phyloP scores from a whole-genome alignment of 306 rosid genomes.

The Medicago lupulina region DNA sequence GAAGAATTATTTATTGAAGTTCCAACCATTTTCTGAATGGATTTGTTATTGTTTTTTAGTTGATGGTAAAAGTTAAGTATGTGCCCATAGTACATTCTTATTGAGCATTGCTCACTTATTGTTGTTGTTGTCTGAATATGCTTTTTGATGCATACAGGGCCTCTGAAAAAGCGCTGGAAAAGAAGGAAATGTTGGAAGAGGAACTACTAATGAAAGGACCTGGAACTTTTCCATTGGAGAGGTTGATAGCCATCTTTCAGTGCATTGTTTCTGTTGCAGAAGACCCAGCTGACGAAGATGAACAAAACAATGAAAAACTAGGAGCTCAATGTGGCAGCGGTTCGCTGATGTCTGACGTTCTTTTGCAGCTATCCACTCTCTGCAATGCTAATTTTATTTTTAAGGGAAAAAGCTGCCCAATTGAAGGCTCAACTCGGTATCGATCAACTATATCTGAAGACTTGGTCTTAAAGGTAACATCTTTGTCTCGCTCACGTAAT shows the following conservation, averaged over 20 bases:
- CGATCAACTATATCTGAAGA: constrained; percentile 82
- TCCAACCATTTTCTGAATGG: constrained; percentile 15
- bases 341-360: constrained; percentile 82
- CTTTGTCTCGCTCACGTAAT: constrained; percentile 12
- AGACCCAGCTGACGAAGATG: constrained; percentile 64
- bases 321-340: constrained; percentile 54
- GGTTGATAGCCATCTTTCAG: constrained; percentile 93
- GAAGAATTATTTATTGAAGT: constrained; percentile 1
- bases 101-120: constrained; percentile 12
- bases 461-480: constrained; percentile 72
- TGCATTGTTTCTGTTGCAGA: constrained; percentile 79
- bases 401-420: constrained; percentile 85
- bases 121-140: constrained; percentile 32
- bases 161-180: constrained; percentile 64
- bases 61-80: constrained; percentile 5
- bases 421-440: constrained; percentile 85
- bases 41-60: constrained; percentile 22
- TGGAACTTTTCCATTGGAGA: constrained; percentile 92
- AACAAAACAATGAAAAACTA: constrained; percentile 47
- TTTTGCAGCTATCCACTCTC: constrained; percentile 82
- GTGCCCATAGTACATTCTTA: background rate
- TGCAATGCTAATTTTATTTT: constrained; percentile 87
- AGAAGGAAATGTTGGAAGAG: constrained; percentile 81
- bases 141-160: constrained; percentile 58
- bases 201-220: constrained; percentile 90